phyloP scores from a whole-genome alignment of 257 asterid species.

The Solanum tacnaense region DNA sequence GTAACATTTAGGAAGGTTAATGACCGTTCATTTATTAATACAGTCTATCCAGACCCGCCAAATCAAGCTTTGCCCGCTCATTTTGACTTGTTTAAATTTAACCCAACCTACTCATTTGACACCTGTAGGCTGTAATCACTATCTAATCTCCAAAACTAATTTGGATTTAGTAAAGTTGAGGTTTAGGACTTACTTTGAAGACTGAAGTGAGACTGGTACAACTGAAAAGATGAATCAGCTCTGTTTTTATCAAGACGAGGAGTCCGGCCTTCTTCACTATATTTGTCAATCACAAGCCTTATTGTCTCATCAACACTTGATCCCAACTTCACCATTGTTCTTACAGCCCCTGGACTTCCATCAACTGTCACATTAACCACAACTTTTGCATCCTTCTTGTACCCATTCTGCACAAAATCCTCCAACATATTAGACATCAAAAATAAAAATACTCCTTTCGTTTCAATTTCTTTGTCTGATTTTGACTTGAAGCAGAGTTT shows the following conservation, averaged over 20 bases:
- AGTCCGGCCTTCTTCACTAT: conserved; percentile 53
- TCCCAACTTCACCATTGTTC: conserved; percentile 61
- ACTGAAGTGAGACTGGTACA: conserved; percentile 61
- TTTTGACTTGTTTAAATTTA: not conserved
- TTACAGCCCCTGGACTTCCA: conserved; percentile 71
- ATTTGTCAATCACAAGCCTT: conserved; percentile 36
- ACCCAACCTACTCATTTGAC: not conserved
- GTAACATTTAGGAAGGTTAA: not conserved
- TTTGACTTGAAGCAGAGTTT: not conserved
- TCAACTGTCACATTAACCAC: conserved; percentile 65
- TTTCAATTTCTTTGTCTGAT: not conserved
- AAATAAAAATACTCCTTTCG: not conserved
- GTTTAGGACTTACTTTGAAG: conserved; percentile 46
- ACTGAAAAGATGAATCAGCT: conserved; percentile 31
- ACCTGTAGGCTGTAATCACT: not conserved
- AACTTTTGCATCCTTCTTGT: conserved; percentile 52
- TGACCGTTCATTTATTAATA: not conserved
- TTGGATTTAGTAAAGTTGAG: not conserved
- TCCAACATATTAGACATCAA: not conserved
- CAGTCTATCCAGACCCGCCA: not conserved
- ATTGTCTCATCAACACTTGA: conserved; percentile 53
- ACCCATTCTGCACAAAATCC: conserved; percentile 14
- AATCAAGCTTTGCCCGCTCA: not conserved
- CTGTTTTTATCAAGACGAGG: conserved; percentile 37
- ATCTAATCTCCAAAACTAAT: not conserved